Evolutionary conservation across 768 basidiomycete species (phyloP).

Genomic region (Phlebiopsis flavidoalba): DNA sequence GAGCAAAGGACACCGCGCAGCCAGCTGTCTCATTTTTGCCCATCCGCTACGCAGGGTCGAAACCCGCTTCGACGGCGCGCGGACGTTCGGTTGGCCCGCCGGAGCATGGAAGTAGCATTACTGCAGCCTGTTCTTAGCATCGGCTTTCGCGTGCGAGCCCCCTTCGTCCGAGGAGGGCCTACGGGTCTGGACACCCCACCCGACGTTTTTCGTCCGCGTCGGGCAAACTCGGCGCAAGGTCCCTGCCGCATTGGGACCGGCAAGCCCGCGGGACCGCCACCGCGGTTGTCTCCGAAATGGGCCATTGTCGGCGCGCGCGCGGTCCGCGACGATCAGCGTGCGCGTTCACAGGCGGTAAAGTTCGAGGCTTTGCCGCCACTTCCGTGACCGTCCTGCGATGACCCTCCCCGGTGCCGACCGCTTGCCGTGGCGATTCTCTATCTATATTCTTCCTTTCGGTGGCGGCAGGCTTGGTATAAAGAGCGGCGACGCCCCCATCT

Average conservation of each 20-base stretch:
- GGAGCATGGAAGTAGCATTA: not conserved
- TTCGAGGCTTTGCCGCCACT: not conserved
- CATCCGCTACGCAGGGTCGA: not conserved
- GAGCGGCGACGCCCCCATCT: not conserved
- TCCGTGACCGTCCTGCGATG: too few species aligned
- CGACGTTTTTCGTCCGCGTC: not conserved
- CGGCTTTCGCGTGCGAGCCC: not conserved
- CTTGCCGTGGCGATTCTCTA: too few species aligned
- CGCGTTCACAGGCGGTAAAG: not conserved
- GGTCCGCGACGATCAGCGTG: not conserved
- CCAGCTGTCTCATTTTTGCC: not conserved
- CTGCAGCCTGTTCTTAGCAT: not conserved
- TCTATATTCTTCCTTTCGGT: not conserved
- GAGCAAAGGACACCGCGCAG: not conserved
- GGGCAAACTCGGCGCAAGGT: conserved; percentile 6
- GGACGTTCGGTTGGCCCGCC: not conserved
- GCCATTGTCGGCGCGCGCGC: not conserved
- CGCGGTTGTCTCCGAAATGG: not conserved
- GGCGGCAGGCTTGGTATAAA: not conserved
- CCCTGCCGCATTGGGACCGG: not conserved
- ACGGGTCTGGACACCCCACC: not conserved
- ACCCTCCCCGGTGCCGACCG: too few species aligned
- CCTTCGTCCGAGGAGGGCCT: not conserved
- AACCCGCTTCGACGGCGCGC: not conserved
- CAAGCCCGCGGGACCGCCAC: not conserved